Percentiles rank a stretch among this genome's conserved stretches.
Conservation (phyloP, 306 rosid genomes). For the Pyrus bretschneideri region DNA sequence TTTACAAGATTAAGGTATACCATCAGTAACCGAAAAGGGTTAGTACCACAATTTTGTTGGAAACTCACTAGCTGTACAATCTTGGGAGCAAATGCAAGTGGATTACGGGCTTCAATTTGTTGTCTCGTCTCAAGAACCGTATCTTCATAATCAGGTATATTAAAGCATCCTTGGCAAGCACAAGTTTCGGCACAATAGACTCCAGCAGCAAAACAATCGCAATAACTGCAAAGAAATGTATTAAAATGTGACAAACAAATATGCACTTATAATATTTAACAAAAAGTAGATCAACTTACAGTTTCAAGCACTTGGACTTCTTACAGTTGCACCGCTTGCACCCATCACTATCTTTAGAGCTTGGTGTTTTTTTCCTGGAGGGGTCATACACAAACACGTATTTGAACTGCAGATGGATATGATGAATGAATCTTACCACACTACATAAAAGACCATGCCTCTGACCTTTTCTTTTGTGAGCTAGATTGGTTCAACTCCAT, state of each 20-base stretch:
- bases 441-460: constrained; percentile 4
- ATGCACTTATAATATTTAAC: neutral
- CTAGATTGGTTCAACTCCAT: constrained; percentile 29
- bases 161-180: constrained; percentile 62
- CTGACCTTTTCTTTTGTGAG: constrained; percentile 50
- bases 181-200: constrained; percentile 42
- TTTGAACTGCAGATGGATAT: neutral
- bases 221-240: constrained; percentile 43
- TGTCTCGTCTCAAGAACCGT: constrained; percentile 33
- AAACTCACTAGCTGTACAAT: constrained; percentile 29
- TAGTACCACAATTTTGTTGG: constrained; percentile 34
- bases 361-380: constrained; percentile 43
- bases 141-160: constrained; percentile 38
- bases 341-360: constrained; percentile 24
- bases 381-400: constrained; percentile 13
- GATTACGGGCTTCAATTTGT: constrained; percentile 52
- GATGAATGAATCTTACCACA: neutral
- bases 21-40: neutral
- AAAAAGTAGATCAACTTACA: constrained; percentile 41
- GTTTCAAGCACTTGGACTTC: constrained; percentile 68
- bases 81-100: constrained; percentile 65
- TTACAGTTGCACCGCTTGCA: constrained; percentile 61
- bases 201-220: constrained; percentile 70
- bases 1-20: neutral
- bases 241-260: constrained; percentile 2